These are phyloP conservation scores for Globisporangium camurandrum DNA, from an alignment of 352 stramenopile species.

Conservation along the genomic window DNA sequence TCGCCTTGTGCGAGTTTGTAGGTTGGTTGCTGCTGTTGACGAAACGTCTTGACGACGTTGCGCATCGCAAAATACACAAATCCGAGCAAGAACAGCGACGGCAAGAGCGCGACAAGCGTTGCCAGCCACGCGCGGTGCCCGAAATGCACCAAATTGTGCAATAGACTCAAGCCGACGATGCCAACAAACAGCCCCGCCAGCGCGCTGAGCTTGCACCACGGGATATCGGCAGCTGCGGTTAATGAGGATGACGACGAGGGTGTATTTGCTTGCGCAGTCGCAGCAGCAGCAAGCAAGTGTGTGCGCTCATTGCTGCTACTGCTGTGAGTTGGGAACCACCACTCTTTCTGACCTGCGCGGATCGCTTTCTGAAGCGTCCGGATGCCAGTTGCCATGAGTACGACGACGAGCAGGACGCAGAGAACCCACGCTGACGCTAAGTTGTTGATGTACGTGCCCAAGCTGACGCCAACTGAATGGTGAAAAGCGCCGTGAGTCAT, in stretches of 20 bases:
- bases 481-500: too few species aligned
- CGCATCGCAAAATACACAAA: slow-evolving; percentile 59
- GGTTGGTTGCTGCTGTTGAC: slow-evolving; percentile 37
- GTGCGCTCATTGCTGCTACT: slow-evolving; percentile 8
- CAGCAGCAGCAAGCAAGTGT: slow-evolving; percentile 21
- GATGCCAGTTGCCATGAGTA: slow-evolving; percentile 85
- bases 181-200: slow-evolving; percentile 84
- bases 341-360: slow-evolving; percentile 82
- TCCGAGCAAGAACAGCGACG: slow-evolving; percentile 68
- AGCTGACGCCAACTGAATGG: slow-evolving; percentile 58
- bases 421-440: slow-evolving; percentile 87
- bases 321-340: slow-evolving; percentile 22
- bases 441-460: slow-evolving; percentile 89
- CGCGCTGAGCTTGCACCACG: slow-evolving; percentile 71
- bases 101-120: slow-evolving; percentile 52
- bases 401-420: slow-evolving; percentile 82
- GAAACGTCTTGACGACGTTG: slow-evolving; percentile 39
- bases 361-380: slow-evolving; percentile 88
- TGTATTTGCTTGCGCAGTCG: not conserved
- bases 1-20: slow-evolving; percentile 51
- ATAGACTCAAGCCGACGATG: slow-evolving; percentile 88
- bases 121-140: slow-evolving; percentile 69
- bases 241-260: slow-evolving; percentile 7
- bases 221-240: slow-evolving; percentile 46
- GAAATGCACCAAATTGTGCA: slow-evolving; percentile 88